Percentiles rank a stretch among this genome's conserved stretches.
Conservation (phyloP, 2,329 filamentous ascomycete genomes). For the Aspergillus sp. region DNA sequence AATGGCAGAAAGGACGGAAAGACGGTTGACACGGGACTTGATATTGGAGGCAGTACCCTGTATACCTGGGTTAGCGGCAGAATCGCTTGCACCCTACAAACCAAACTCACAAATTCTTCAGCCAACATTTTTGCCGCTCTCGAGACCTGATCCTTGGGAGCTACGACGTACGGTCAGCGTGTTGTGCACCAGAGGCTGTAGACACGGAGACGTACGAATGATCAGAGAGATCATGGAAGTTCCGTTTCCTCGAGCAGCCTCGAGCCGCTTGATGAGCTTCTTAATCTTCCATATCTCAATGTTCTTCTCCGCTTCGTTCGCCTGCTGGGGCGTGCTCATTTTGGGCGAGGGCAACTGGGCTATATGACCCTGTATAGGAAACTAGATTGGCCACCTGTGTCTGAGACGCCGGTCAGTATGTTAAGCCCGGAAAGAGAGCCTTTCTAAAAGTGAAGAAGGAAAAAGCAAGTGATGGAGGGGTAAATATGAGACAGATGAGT, state of each 20-base stretch:
- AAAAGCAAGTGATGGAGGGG: background rate
- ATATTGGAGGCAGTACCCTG: conserved; percentile 98
- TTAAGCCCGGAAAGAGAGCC: background rate
- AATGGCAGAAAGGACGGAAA: conserved; percentile 96
- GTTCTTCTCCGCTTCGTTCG: conserved; percentile 98
- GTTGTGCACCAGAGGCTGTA: background rate
- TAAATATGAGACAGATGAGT: background rate
- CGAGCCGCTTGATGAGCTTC: conserved; percentile 98
- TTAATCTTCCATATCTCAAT: conserved; percentile 91
- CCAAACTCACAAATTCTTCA: conserved; percentile 88
- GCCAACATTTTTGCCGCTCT: conserved; percentile 99
- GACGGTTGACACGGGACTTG: conserved; percentile 98
- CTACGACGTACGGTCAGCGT: conserved; percentile 52
- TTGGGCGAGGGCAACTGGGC: conserved; percentile 53
- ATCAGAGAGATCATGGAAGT: conserved; percentile 99
- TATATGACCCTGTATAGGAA: conserved; percentile 29
- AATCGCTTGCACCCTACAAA: background rate
- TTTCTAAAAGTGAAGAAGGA: background rate
- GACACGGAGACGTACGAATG: conserved; percentile 72
- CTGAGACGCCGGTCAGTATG: conserved; percentile 7
- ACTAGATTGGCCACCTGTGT: conserved; percentile 25
- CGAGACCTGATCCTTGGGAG: conserved; percentile 97
- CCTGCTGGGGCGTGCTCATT: conserved; percentile 77
- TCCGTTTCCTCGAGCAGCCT: conserved; percentile 96
- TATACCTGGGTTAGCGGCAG: conserved; percentile 17